These are phyloP conservation scores for Fusarium beomiforme DNA, from an alignment of 2,329 filamentous ascomycete genomes.

Conservation along the genomic window DNA sequence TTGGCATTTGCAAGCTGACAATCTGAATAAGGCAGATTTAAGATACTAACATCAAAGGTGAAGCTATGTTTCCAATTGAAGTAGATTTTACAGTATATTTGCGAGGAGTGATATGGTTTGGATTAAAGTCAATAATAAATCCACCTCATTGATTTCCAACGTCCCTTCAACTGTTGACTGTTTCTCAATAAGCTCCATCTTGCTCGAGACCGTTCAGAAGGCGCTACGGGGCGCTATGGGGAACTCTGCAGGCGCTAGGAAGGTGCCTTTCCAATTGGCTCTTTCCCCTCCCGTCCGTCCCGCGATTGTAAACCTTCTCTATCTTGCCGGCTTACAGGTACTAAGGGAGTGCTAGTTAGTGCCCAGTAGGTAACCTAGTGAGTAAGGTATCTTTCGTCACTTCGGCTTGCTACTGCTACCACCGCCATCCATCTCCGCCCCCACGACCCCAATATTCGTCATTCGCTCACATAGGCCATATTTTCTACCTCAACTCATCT, in stretches of 20 bases:
- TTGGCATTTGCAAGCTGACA: conserved; percentile 41
- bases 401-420: conserved; percentile 5
- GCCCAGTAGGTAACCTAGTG: not conserved
- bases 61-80: not conserved
- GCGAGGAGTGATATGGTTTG: not conserved
- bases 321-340: conserved; percentile 26
- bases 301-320: conserved; percentile 30
- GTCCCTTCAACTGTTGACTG: not conserved
- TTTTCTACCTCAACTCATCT: conserved; percentile 19
- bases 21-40: conserved; percentile 27
- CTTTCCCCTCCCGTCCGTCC: conserved; percentile 23
- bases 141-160: not conserved
- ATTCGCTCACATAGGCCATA: conserved; percentile 21
- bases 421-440: conserved; percentile 29
- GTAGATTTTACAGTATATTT: not conserved
- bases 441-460: conserved; percentile 23
- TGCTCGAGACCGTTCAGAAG: conserved; percentile 5
- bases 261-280: conserved; percentile 24
- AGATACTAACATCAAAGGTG: conserved; percentile 2
- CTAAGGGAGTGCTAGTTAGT: conserved; percentile 8
- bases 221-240: conserved; percentile 9
- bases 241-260: conserved; percentile 28
- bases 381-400: conserved; percentile 15
- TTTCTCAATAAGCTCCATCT: not conserved
- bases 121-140: not conserved